A percentile compares a stretch with the other conserved stretches of the same genome.
phyloP scores from a whole-genome alignment of 495 filamentous ascomycete species.

The Apodospora peruviana region DNA sequence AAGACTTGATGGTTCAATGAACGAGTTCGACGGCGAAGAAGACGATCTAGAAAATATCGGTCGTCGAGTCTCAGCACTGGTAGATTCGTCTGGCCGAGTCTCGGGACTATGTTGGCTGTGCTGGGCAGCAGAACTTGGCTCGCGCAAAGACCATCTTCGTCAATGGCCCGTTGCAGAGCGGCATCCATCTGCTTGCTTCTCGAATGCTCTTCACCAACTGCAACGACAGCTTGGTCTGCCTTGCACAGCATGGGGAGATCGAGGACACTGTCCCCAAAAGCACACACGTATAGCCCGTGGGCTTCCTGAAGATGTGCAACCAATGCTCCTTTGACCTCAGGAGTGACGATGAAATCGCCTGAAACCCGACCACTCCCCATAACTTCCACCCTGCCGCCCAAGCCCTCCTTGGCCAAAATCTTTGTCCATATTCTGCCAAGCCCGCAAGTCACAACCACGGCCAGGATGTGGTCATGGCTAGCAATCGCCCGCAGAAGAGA shows the following conservation, averaged over 20 bases:
- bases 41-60: conserved; percentile 29
- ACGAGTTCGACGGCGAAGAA: conserved; percentile 23
- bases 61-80: conserved; percentile 38
- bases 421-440: conserved; percentile 52
- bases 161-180: conserved; percentile 40
- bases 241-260: conserved; percentile 54
- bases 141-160: conserved; percentile 32
- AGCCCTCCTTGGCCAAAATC: conserved; percentile 42
- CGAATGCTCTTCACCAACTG: conserved; percentile 45
- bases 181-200: conserved; percentile 56
- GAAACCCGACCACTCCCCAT: conserved; percentile 51
- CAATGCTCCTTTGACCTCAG: conserved; percentile 45
- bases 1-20: conserved; percentile 15
- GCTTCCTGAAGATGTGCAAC: conserved; percentile 34
- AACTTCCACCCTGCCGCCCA: conserved; percentile 42
- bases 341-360: conserved; percentile 49
- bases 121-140: conserved; percentile 45
- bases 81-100: conserved; percentile 42
- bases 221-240: conserved; percentile 53
- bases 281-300: conserved; percentile 43
- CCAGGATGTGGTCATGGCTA: conserved; percentile 37
- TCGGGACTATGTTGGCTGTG: conserved; percentile 22
- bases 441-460: conserved; percentile 54
- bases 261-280: conserved; percentile 58
- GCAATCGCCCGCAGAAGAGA: conserved; percentile 34